Conservation (phyloP, 1,139 yeast genomes). For the Diutina pseudorugosa region DNA sequence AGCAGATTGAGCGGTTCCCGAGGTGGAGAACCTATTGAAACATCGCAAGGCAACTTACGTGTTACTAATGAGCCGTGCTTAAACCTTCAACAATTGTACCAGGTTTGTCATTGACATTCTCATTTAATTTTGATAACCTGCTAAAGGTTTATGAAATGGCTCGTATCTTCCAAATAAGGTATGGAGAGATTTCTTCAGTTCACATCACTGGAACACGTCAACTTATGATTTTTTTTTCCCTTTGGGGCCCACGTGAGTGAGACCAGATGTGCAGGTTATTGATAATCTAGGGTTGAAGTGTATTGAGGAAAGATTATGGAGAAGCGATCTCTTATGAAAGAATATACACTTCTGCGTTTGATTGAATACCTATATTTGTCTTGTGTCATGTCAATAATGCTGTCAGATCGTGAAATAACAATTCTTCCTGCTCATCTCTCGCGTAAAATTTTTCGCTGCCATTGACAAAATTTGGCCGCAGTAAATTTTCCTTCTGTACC, state of each 20-base stretch:
- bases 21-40: no score
- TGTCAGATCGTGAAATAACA: neutral
- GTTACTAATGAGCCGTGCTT: no score
- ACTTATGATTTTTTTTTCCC: no score
- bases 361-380: no score
- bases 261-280: neutral
- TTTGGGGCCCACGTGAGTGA: neutral
- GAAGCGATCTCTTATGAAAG: neutral
- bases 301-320: no score
- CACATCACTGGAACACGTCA: neutral
- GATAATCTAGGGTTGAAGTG: neutral
- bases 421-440: neutral
- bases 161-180: neutral
- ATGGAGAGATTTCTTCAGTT: neutral
- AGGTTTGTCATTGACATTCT: no score
- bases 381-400: neutral
- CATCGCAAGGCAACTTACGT: no score
- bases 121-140: no score
- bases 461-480: neutral
- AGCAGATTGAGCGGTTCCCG: no score
- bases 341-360: no score
- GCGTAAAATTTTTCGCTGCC: neutral
- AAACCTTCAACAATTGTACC: no score
- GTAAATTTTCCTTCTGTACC: neutral
- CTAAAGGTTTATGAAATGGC: neutral